These are phyloP conservation scores for Eucalyptus pauciflora DNA, from an alignment of 345 rosid genomes.

Conservation along the genomic window DNA sequence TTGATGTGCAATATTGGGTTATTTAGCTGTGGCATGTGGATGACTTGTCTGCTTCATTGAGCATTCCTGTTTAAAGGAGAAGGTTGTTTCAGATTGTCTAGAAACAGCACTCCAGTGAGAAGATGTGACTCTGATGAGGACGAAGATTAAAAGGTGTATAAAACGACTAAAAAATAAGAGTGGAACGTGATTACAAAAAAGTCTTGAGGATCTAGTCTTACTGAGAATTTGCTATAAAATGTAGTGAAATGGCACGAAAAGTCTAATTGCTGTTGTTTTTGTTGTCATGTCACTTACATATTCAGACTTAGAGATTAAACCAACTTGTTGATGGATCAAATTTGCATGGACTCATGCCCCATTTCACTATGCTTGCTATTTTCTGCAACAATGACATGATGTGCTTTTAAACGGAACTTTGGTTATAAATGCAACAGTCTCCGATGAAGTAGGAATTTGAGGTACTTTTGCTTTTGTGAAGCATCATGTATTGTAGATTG, in stretches of 20 bases:
- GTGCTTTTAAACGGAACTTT: neutral
- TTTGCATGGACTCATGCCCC: neutral
- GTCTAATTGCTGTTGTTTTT: neutral
- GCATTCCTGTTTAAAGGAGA: neutral
- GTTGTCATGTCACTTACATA: neutral
- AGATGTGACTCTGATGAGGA: neutral
- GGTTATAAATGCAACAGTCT: neutral
- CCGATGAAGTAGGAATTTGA: neutral
- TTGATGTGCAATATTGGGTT: no score
- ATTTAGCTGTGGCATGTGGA: no score
- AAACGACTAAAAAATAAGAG: neutral
- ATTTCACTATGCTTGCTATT: neutral
- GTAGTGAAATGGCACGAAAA: neutral
- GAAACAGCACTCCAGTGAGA: neutral
- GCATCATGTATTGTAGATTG: neutral
- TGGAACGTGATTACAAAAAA: neutral
- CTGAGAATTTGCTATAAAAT: neutral
- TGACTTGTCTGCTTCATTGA: no score
- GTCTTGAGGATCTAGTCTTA: neutral
- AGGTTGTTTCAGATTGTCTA: neutral
- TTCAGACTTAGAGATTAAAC: neutral
- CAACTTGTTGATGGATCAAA: neutral
- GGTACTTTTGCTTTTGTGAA: neutral
- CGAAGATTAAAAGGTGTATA: neutral
- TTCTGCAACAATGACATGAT: neutral